Conservation (phyloP, 2,329 filamentous ascomycete genomes). For the Neonectria punicea region DNA sequence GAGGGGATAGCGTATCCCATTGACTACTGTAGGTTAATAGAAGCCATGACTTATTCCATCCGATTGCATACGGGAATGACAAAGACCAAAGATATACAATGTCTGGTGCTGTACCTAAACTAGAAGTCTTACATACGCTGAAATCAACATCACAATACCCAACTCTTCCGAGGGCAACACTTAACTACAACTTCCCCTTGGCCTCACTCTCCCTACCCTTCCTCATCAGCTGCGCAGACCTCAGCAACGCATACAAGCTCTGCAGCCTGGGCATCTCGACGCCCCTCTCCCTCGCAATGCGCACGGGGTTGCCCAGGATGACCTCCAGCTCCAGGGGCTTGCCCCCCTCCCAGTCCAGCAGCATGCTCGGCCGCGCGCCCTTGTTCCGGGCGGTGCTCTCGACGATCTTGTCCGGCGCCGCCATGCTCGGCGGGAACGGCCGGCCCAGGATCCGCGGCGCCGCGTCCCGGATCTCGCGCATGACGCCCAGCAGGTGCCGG, state of each 20-base stretch:
- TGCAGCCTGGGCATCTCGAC: constrained; percentile 74
- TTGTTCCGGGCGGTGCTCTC: constrained; percentile 71
- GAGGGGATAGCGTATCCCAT: too few species aligned
- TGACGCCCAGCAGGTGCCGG: constrained; percentile 70
- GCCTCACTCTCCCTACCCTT: constrained; percentile 55
- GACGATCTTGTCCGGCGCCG: constrained; percentile 70
- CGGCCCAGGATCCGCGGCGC: constrained; percentile 71
- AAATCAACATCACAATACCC: neutral
- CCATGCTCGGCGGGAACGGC: constrained; percentile 67
- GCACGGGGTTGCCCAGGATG: constrained; percentile 76
- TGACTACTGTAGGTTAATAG: too few species aligned
- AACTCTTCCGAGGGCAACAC: neutral
- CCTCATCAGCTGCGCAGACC: constrained; percentile 66
- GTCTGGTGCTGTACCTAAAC: neutral
- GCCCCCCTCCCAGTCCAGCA: constrained; percentile 75
- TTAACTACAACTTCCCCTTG: constrained; percentile 50
- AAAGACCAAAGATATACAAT: neutral
- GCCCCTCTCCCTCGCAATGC: constrained; percentile 70
- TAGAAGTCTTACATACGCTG: neutral
- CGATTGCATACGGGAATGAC: too few species aligned
- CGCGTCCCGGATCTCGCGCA: constrained; percentile 75
- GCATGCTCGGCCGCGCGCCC: constrained; percentile 74
- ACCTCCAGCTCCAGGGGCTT: constrained; percentile 77
- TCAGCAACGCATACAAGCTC: constrained; percentile 72
- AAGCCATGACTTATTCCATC: too few species aligned